phyloP scores from a whole-genome alignment of 1,139 yeast genomes.

The Debaryomyces udenii region DNA sequence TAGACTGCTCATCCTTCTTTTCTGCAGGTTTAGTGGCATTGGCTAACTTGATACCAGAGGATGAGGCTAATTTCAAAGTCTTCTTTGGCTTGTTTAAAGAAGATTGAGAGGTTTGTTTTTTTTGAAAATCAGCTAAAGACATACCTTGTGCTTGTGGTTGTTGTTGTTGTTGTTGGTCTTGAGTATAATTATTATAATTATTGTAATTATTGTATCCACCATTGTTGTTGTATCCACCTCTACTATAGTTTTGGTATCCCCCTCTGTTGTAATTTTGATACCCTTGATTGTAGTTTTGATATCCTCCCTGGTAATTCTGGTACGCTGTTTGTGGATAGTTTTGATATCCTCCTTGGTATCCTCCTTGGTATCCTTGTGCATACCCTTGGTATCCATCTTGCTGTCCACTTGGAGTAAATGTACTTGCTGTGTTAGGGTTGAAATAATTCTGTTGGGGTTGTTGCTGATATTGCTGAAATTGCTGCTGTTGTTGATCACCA shows the following conservation, averaged over 20 bases:
- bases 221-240: conserved; percentile 23
- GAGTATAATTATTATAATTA: conserved; percentile 22
- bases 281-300: conserved; percentile 28
- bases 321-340: conserved; percentile 19
- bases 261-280: conserved; percentile 24
- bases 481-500: conserved; percentile 19
- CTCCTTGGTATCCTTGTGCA: conserved; percentile 18
- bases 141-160: conserved; percentile 53
- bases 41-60: conserved; percentile 70
- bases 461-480: conserved; percentile 21
- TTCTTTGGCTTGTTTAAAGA: conserved; percentile 57
- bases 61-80: conserved; percentile 66
- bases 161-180: conserved; percentile 20
- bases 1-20: conserved; percentile 25
- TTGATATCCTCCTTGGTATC: conserved; percentile 26
- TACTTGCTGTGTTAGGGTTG: conserved; percentile 43
- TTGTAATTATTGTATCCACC: conserved; percentile 27
- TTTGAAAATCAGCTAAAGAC: conserved; percentile 87
- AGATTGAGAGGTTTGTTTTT: conserved; percentile 54
- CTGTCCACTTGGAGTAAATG: conserved; percentile 43
- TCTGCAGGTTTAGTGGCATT: conserved; percentile 52
- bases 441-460: conserved; percentile 29
- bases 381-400: conserved; percentile 28
- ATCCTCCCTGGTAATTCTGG: conserved; percentile 19
- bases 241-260: conserved; percentile 23